A percentile compares a stretch with the other conserved stretches of the same genome.
phyloP scores from a whole-genome alignment of 208 protist species.

The Trichomonas tenax region DNA sequence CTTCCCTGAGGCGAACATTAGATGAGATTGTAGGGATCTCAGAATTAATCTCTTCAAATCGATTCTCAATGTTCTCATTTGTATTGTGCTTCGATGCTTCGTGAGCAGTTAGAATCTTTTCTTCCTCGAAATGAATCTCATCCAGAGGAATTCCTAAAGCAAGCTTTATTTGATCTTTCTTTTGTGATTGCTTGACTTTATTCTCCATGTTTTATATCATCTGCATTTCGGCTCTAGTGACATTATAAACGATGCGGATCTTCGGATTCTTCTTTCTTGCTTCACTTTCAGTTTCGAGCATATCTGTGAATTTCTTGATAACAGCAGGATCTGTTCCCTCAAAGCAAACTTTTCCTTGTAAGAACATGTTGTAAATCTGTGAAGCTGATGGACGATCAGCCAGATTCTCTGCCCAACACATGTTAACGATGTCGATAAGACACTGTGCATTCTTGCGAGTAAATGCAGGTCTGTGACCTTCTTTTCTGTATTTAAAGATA shows the following conservation, averaged over 20 bases:
- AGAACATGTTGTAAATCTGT: background rate
- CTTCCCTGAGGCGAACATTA: background rate
- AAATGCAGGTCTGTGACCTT: background rate
- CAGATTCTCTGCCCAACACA: background rate
- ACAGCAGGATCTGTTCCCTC: background rate
- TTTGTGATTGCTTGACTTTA: background rate
- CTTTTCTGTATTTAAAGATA: background rate
- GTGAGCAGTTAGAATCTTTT: background rate
- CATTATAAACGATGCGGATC: background rate
- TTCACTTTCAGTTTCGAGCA: background rate
- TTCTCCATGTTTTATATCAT: background rate
- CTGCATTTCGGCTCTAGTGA: background rate
- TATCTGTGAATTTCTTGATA: background rate
- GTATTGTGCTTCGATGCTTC: background rate
- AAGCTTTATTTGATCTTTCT: background rate
- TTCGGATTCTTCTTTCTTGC: background rate
- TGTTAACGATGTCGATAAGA: background rate
- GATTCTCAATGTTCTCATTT: background rate
- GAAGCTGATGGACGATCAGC: background rate
- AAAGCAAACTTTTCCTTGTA: background rate
- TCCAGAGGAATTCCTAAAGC: background rate
- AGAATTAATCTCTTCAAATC: background rate
- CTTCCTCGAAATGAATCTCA: background rate
- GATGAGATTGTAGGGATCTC: background rate
- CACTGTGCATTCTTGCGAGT: background rate